Conservation (phyloP, 768 basidiomycete genomes). For the Tulasnella sp. region DNA sequence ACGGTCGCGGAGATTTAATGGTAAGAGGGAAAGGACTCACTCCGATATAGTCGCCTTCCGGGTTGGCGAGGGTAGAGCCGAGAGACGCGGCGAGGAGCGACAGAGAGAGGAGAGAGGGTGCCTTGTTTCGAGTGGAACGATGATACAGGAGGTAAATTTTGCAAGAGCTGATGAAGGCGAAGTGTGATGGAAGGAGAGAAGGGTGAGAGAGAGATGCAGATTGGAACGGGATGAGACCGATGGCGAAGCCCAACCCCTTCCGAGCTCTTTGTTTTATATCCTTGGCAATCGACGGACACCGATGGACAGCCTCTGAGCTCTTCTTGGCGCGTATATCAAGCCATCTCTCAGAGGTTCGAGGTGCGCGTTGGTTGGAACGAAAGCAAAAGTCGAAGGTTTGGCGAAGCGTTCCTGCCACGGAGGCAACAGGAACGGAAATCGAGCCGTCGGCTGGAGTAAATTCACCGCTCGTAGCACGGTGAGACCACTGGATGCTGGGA, state of each 20-base stretch:
- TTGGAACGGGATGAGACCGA: neutral
- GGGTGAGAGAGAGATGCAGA: neutral
- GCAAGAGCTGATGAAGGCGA: neutral
- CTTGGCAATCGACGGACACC: neutral
- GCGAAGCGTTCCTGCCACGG: no score
- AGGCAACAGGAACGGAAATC: neutral
- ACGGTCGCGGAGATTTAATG: neutral
- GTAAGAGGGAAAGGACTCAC: constrained; percentile 6
- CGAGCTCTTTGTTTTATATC: neutral
- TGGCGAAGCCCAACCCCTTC: neutral
- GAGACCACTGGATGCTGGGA: neutral
- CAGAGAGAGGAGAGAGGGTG: constrained; percentile 7
- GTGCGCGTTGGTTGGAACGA: neutral
- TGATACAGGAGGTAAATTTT: neutral
- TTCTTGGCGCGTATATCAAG: no score
- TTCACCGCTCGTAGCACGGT: neutral
- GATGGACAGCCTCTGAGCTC: neutral
- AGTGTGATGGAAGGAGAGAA: neutral
- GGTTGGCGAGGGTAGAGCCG: neutral
- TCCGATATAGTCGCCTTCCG: constrained; percentile 1
- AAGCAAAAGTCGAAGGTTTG: neutral
- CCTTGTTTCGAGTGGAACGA: constrained; percentile 1
- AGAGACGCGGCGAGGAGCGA: constrained; percentile 21
- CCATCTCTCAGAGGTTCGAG: neutral
- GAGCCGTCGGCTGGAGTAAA: neutral